These are phyloP conservation scores for Colletotrichum shisoi DNA, from an alignment of 2,329 filamentous ascomycete species.

Conservation along the genomic window DNA sequence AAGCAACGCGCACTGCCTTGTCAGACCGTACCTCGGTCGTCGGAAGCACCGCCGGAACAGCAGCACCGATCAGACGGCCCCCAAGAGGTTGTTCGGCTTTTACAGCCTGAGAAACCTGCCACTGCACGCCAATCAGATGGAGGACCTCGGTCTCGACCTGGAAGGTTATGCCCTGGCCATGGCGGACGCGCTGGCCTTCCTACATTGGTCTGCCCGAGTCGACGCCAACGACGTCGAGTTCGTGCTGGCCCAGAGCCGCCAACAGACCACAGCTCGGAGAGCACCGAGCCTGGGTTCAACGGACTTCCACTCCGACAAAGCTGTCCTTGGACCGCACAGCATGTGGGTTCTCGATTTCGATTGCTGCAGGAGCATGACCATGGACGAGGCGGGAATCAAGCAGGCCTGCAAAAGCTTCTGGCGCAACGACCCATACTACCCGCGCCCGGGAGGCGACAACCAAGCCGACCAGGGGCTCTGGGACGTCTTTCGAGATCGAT, in stretches of 20 bases:
- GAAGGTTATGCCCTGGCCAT: slow-evolving; percentile 54
- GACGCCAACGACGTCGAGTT: slow-evolving; percentile 66
- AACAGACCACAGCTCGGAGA: background rate
- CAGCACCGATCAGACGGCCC: background rate
- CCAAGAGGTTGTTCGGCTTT: slow-evolving; percentile 18
- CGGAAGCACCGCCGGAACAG: slow-evolving; percentile 35
- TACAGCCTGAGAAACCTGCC: slow-evolving; percentile 60
- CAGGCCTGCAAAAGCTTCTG: slow-evolving; percentile 55
- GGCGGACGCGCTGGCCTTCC: slow-evolving; percentile 58
- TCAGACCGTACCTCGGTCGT: slow-evolving; percentile 59
- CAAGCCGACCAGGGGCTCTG: slow-evolving; percentile 41
- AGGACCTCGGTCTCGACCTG: slow-evolving; percentile 50
- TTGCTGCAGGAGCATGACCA: slow-evolving; percentile 46
- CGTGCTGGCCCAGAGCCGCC: slow-evolving; percentile 52
- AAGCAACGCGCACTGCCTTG: slow-evolving; percentile 56
- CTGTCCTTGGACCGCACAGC: slow-evolving; percentile 46
- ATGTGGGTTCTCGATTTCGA: slow-evolving; percentile 62
- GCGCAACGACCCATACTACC: slow-evolving; percentile 62
- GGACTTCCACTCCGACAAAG: background rate
- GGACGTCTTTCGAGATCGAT: slow-evolving; percentile 40
- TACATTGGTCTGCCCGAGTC: slow-evolving; percentile 58
- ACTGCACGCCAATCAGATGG: slow-evolving; percentile 60
- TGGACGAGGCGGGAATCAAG: slow-evolving; percentile 52
- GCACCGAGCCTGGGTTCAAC: no score
- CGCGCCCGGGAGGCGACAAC: slow-evolving; percentile 47